These are phyloP conservation scores for Xanthoconium stramineum DNA, from an alignment of 768 basidiomycete species.

Conservation along the genomic window DNA sequence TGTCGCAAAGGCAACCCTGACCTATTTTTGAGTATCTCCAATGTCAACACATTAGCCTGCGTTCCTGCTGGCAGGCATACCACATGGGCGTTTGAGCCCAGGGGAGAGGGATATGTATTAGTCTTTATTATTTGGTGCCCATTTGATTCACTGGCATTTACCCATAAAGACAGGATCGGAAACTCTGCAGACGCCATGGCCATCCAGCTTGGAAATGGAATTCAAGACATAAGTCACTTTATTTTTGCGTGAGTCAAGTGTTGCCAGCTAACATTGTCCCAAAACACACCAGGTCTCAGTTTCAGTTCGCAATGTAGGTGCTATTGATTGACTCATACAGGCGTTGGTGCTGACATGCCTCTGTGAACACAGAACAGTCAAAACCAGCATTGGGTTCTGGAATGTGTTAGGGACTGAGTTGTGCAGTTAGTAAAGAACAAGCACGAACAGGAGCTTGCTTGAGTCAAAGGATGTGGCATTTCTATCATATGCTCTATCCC, in stretches of 20 bases:
- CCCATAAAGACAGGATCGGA: background rate
- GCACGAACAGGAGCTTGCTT: too few relatives aligned
- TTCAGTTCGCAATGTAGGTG: slow-evolving; percentile 1
- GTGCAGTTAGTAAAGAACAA: background rate
- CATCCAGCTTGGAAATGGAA: background rate
- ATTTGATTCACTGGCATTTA: background rate
- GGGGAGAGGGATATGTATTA: background rate
- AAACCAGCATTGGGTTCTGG: background rate
- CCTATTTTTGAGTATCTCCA: background rate
- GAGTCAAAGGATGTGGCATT: too few relatives aligned
- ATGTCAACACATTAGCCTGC: background rate
- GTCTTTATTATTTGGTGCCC: background rate
- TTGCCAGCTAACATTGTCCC: background rate
- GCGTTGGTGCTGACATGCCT: background rate
- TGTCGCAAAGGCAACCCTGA: background rate
- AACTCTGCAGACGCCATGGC: background rate
- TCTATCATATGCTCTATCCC: too few relatives aligned
- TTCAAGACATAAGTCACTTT: background rate
- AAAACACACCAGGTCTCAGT: background rate
- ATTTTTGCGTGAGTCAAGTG: too few relatives aligned
- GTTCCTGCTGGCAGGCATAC: background rate
- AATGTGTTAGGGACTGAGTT: background rate
- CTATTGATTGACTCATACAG: background rate
- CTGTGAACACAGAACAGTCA: background rate
- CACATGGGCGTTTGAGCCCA: background rate